Conservation (phyloP, 2,329 filamentous ascomycete species). For the Ophiostoma angusticollis region DNA sequence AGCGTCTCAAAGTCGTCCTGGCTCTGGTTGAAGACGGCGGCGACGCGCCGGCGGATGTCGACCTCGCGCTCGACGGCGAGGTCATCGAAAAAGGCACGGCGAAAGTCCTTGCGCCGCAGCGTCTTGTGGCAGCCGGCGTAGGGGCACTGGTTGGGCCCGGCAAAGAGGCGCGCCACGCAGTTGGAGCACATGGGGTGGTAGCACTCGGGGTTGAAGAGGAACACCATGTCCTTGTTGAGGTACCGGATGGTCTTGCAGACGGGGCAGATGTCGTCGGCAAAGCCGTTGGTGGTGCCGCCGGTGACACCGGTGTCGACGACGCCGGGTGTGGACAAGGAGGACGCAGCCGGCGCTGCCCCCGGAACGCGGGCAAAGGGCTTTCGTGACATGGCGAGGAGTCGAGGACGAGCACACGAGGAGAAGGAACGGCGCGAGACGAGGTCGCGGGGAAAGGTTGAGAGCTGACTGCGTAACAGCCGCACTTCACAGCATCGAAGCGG, state of each 20-base stretch:
- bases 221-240: slow-evolving; percentile 85
- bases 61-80: slow-evolving; percentile 83
- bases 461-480: neutral
- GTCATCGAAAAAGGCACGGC: slow-evolving; percentile 80
- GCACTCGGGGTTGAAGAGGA: slow-evolving; percentile 95
- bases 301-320: neutral
- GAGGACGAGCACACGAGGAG: neutral
- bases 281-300: slow-evolving; percentile 11
- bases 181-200: slow-evolving; percentile 98
- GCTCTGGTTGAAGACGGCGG: slow-evolving; percentile 69
- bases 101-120: slow-evolving; percentile 71
- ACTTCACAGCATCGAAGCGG: too few species aligned
- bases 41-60: slow-evolving; percentile 73
- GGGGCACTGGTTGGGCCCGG: slow-evolving; percentile 82
- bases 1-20: slow-evolving; percentile 86
- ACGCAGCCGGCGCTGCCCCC: neutral
- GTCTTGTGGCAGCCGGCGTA: slow-evolving; percentile 81
- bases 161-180: slow-evolving; percentile 90
- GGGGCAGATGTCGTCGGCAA: slow-evolving; percentile 62
- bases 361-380: neutral
- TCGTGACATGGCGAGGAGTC: neutral
- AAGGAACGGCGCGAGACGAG: neutral
- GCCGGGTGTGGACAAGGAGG: neutral
- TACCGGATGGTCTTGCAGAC: slow-evolving; percentile 96
- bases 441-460: neutral